Conservation (phyloP, 768 basidiomycete species). For the Suillus placidus region DNA sequence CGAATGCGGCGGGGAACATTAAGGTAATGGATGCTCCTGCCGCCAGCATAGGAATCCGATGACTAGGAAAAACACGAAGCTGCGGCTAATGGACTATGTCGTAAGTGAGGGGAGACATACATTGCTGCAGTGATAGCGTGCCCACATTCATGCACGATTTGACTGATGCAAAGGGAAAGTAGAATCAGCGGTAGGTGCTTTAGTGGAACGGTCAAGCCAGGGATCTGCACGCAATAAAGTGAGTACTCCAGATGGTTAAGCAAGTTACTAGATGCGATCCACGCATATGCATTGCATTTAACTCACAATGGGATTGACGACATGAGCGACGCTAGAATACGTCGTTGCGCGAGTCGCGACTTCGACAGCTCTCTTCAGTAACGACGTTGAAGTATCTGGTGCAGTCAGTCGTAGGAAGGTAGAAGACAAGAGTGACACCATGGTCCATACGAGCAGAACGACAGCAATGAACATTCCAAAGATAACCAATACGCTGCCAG, state of each 20-base stretch:
- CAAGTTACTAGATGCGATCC: conserved; percentile 5
- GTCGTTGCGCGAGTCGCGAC: neutral
- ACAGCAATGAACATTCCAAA: conserved; percentile 52
- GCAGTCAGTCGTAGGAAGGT: conserved; percentile 11
- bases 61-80: conserved; percentile 42
- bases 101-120: conserved; percentile 44
- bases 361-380: conserved; percentile 1
- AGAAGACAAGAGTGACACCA: conserved; percentile 21
- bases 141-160: conserved; percentile 79
- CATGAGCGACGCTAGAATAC: conserved; percentile 12
- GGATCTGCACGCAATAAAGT: conserved; percentile 53
- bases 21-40: conserved; percentile 64
- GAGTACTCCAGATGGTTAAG: neutral
- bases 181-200: conserved; percentile 68
- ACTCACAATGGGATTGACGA: conserved; percentile 37
- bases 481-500: conserved; percentile 47
- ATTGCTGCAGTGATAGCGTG: conserved; percentile 77
- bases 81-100: neutral
- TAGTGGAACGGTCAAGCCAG: conserved; percentile 81
- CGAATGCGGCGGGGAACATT: conserved; percentile 75
- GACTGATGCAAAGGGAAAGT: conserved; percentile 59
- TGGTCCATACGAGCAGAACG: conserved; percentile 42
- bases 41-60: conserved; percentile 61
- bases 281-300: neutral
- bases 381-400: conserved; percentile 2